A percentile compares a stretch with the other conserved stretches of the same genome.
Evolutionary conservation across 345 rosid species (phyloP).

Genomic region (Adansonia digitata): DNA sequence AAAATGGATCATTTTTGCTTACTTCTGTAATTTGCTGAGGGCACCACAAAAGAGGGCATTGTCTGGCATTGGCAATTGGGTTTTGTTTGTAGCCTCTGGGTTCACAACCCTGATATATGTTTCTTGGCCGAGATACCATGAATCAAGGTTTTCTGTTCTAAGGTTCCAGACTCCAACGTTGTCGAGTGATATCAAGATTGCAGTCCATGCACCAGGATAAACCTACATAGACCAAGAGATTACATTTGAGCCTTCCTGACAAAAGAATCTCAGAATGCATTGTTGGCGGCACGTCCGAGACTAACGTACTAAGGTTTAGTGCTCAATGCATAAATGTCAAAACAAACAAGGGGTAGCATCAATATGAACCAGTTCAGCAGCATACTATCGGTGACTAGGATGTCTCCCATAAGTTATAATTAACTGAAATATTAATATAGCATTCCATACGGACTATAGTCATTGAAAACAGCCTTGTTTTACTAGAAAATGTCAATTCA

Average conservation of each 20-base stretch:
- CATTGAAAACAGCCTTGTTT: not conserved
- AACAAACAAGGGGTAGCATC: not conserved
- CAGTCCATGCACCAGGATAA: conserved; percentile 98
- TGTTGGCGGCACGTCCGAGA: not conserved
- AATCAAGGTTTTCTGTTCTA: conserved; percentile 92
- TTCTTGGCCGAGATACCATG: conserved; percentile 99
- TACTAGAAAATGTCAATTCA: not conserved
- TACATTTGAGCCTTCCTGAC: not conserved
- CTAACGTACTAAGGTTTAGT: not conserved
- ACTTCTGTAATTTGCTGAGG: conserved; percentile 73
- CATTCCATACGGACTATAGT: not conserved
- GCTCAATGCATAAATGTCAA: not conserved
- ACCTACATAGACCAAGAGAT: conserved; percentile 39
- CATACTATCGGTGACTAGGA: no score
- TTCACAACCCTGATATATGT: conserved; percentile 85
- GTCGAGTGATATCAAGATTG: conserved; percentile 85
- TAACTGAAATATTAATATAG: no score
- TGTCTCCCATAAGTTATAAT: no score
- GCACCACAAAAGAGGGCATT: conserved; percentile 91
- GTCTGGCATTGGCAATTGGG: conserved; percentile 75
- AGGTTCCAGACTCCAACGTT: conserved; percentile 97
- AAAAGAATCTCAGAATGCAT: not conserved
- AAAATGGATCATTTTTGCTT: conserved; percentile 12
- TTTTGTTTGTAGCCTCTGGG: conserved; percentile 89
- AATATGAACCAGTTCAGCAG: no score